Evolutionary conservation across 2,329 filamentous ascomycete genomes (phyloP), one percentile per base, ranked within the genome.

Genomic region (Fusarium brachygibbosum): DNA sequence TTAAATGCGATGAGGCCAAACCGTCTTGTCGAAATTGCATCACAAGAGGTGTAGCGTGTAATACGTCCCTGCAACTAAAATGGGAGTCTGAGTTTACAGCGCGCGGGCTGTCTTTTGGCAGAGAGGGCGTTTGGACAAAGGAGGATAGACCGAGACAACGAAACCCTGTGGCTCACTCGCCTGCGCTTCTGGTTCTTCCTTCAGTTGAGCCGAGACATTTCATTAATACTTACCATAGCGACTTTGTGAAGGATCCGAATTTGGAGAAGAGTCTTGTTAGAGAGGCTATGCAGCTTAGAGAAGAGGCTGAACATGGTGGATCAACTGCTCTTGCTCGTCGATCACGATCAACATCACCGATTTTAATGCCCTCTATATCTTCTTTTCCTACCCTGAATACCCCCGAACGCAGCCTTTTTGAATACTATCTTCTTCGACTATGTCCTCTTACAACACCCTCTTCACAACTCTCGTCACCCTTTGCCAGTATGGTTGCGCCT

Each of bases 61-160:
- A 68, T 37, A 63, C 52, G 0, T 34, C 54, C 11, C 11, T 70
- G 11, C 67, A 70, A 37, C 29, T 73, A 48, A 77, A 78, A 61
- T 77, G 76, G 75, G 75, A 78, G 34, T 48, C 71, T 0, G 76
- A 77, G 54, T 78, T 75, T 38, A 58, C 68, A 9, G 64, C 62
- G 0, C 60, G 57, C 2, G 76, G 76, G 0, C 44, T 73, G 4
- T 76, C 76, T 10, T 77, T 77, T 66, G 76, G 76, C 5, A 34
- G 76, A 28, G 69, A 73, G 25, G 76, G 76, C 5, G 73, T 76
- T 14, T 78, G 75, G 76, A 58, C 67, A 6, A 77, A 76, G 19
- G 61, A 62, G 14, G 35, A 55, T 35, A 34, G 7, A 9, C 32
- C 55, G 0, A 52, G 41, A 11, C 53, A 37, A 11, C 35, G 57